Evolutionary conservation across 768 basidiomycete genomes (phyloP).

Genomic region (Trichaptum fuscoviolaceum): DNA sequence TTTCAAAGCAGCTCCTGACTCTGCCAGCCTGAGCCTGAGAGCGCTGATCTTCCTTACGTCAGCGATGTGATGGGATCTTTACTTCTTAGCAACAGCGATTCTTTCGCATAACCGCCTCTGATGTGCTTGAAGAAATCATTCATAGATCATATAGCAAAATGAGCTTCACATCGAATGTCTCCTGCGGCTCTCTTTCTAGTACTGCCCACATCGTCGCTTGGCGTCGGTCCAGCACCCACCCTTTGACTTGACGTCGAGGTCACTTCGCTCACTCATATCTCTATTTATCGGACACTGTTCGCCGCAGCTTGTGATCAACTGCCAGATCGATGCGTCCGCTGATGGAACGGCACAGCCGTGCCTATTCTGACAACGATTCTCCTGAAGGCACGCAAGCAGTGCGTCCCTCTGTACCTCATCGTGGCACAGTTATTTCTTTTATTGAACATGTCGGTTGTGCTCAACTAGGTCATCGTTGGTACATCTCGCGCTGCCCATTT

Average conservation of each 20-base stretch:
- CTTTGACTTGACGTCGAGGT: background rate
- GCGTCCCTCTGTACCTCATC: background rate
- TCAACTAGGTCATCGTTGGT: background rate
- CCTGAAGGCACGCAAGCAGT: background rate
- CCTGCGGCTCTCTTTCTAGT: background rate
- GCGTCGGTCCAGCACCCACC: background rate
- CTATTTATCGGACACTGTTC: background rate
- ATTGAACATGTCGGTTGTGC: background rate
- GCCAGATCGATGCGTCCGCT: background rate
- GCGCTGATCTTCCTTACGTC: background rate
- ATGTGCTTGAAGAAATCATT: background rate
- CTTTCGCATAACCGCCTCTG: background rate
- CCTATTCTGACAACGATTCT: background rate
- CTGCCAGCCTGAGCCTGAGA: background rate
- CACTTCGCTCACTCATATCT: background rate
- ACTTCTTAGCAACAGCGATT: background rate
- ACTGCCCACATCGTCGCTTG: background rate
- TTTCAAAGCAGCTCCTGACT: constrained; percentile 1
- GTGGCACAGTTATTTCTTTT: background rate
- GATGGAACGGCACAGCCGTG: background rate
- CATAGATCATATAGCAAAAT: background rate
- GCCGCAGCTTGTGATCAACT: background rate
- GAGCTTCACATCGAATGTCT: background rate
- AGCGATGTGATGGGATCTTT: background rate
- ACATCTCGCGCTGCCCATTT: background rate